A percentile compares a stretch with the other conserved stretches of the same genome.
Evolutionary conservation across 2,329 filamentous ascomycete genomes (phyloP).

Genomic region (Emmonsia crescens): DNA sequence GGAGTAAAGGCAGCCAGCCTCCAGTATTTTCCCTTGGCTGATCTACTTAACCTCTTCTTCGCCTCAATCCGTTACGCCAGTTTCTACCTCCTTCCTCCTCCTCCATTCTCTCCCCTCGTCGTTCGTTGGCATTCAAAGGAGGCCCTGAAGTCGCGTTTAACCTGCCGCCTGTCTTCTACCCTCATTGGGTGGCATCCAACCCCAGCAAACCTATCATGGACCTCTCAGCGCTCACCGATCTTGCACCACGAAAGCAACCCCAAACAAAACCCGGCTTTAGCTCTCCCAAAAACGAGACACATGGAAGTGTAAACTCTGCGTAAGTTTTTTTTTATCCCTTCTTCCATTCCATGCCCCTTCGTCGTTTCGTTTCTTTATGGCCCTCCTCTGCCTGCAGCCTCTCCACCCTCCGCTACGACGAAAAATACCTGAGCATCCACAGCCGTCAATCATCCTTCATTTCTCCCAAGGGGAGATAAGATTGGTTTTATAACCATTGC

Average conservation of each 20-base stretch:
- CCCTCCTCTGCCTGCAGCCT: background rate
- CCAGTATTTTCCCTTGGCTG: background rate
- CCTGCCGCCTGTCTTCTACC: background rate
- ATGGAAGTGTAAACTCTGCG: background rate
- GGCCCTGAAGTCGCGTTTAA: background rate
- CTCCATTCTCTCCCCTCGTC: background rate
- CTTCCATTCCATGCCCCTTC: background rate
- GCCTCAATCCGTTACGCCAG: background rate
- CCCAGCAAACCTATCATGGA: constrained; percentile 9
- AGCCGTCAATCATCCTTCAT: background rate
- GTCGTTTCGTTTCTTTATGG: background rate
- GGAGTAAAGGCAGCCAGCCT: background rate
- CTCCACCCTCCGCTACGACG: background rate
- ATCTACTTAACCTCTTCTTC: background rate
- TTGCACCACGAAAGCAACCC: constrained; percentile 8
- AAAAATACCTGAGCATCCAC: background rate
- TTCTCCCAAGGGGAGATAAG: too few species aligned
- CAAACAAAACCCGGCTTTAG: constrained; percentile 7
- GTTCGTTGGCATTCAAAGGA: background rate
- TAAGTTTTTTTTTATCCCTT: background rate
- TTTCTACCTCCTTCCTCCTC: background rate
- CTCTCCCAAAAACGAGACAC: constrained; percentile 5
- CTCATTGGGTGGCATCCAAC: background rate
- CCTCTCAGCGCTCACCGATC: constrained; percentile 13
- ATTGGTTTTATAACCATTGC: background rate